Evolutionary conservation across 306 rosid genomes (phyloP).

Genomic region (Pterocarpus macrocarpus): DNA sequence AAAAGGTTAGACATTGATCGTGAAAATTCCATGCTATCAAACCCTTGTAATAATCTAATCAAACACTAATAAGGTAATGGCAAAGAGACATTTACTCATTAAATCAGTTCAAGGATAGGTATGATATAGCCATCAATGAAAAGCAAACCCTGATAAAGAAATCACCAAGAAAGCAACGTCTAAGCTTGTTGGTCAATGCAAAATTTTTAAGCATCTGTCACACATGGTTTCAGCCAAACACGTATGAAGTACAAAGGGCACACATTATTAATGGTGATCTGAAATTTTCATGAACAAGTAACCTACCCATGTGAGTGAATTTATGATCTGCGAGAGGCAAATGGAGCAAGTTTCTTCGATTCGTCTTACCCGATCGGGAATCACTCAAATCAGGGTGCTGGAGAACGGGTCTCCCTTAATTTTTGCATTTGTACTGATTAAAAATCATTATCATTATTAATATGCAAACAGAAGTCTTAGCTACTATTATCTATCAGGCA

Average conservation of each 20-base stretch:
- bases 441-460: not conserved
- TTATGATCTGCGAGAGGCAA: constrained; percentile 6
- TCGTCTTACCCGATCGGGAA: not conserved
- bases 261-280: constrained; percentile 19
- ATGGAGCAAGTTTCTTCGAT: constrained; percentile 10
- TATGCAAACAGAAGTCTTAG: not conserved
- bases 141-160: constrained; percentile 35
- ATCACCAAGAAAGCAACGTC: constrained; percentile 27
- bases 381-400: not conserved
- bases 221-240: constrained; percentile 30
- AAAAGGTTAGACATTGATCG: constrained; percentile 15
- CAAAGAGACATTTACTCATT: constrained; percentile 32
- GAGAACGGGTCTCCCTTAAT: not conserved
- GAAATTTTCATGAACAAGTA: constrained; percentile 43
- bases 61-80: constrained; percentile 34
- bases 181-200: constrained; percentile 4
- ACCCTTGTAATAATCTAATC: constrained; percentile 24
- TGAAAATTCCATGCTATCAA: constrained; percentile 24
- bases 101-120: constrained; percentile 13
- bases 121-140: constrained; percentile 28
- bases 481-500: too few relatives aligned
- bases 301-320: constrained; percentile 30
- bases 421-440: too few relatives aligned
- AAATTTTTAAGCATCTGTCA: constrained; percentile 12
- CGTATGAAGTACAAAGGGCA: constrained; percentile 9